phyloP scores from a whole-genome alignment of 352 stramenopile genomes.

The Blastocystis sp. region DNA sequence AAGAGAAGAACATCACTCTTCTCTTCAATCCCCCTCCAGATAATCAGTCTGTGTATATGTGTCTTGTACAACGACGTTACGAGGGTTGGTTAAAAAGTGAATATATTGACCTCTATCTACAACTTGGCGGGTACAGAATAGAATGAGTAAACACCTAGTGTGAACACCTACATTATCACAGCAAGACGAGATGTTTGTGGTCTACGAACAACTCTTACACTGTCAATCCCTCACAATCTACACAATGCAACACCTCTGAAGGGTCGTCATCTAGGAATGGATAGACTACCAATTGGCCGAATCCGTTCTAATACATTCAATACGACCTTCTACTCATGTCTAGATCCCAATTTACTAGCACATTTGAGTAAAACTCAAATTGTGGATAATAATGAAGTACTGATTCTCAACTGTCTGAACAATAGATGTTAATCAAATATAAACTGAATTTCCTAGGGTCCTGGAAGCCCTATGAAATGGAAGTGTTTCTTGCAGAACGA shows the following conservation, averaged over 20 bases:
- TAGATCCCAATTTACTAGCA: background rate
- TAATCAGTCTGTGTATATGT: slow-evolving; percentile 54
- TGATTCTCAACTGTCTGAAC: background rate
- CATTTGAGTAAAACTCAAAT: background rate
- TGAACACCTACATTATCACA: slow-evolving; percentile 55
- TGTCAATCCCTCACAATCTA: slow-evolving; percentile 49
- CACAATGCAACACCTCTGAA: background rate
- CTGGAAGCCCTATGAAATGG: slow-evolving; percentile 59
- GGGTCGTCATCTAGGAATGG: background rate
- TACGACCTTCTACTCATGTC: slow-evolving; percentile 8
- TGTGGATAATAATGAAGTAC: slow-evolving; percentile 19
- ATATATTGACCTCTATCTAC: slow-evolving; percentile 47
- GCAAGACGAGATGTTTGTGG: slow-evolving; percentile 21
- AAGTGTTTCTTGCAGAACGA: background rate
- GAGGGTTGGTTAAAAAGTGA: slow-evolving; percentile 2
- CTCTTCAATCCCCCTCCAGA: slow-evolving; percentile 15
- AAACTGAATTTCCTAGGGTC: slow-evolving; percentile 43
- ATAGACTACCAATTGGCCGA: background rate
- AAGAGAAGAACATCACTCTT: slow-evolving; percentile 16
- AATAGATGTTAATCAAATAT: slow-evolving; percentile 25
- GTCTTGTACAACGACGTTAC: slow-evolving; percentile 32
- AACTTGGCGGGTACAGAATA: slow-evolving; percentile 23
- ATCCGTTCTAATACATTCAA: background rate
- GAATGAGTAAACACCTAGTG: background rate
- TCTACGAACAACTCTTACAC: background rate